Percentiles rank a stretch among this genome's conserved stretches.
phyloP scores from a whole-genome alignment of 1,139 yeast genomes.

The Yamadazyma triangularis region DNA sequence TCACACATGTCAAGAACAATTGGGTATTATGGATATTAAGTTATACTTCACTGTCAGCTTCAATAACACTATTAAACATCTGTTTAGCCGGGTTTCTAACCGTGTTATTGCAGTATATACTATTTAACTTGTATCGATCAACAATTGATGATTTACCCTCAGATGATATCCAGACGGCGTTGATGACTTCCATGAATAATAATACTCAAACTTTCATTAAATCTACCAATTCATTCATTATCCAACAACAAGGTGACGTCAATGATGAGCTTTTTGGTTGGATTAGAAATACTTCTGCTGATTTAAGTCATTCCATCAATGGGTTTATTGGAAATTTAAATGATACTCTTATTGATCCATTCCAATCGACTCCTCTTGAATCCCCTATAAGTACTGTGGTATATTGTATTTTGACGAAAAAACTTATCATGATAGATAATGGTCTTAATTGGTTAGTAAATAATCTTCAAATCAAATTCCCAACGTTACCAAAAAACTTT shows the following conservation, averaged over 20 bases:
- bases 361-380: slow-evolving; percentile 65
- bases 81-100: slow-evolving; percentile 46
- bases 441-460: slow-evolving; percentile 80
- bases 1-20: slow-evolving; percentile 5
- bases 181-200: slow-evolving; percentile 1
- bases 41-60: slow-evolving; percentile 45
- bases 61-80: slow-evolving; percentile 40
- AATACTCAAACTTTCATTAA: slow-evolving; percentile 6
- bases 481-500: slow-evolving; percentile 22
- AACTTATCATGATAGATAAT: slow-evolving; percentile 55
- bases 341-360: slow-evolving; percentile 34
- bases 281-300: slow-evolving; percentile 48
- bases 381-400: slow-evolving; percentile 62
- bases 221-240: slow-evolving; percentile 20
- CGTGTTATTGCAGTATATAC: slow-evolving; percentile 42
- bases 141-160: slow-evolving; percentile 6
- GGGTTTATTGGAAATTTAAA: slow-evolving; percentile 28
- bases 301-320: slow-evolving; percentile 46
- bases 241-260: slow-evolving; percentile 32
- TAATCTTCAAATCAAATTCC: slow-evolving; percentile 57
- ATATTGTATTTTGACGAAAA: slow-evolving; percentile 75
- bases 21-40: slow-evolving; percentile 41
- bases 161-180: slow-evolving; percentile 1
- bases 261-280: slow-evolving; percentile 68
- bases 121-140: slow-evolving; percentile 23